These are phyloP conservation scores for Diospyros kaki DNA, from an alignment of 148 eudicot species.

Conservation along the genomic window DNA sequence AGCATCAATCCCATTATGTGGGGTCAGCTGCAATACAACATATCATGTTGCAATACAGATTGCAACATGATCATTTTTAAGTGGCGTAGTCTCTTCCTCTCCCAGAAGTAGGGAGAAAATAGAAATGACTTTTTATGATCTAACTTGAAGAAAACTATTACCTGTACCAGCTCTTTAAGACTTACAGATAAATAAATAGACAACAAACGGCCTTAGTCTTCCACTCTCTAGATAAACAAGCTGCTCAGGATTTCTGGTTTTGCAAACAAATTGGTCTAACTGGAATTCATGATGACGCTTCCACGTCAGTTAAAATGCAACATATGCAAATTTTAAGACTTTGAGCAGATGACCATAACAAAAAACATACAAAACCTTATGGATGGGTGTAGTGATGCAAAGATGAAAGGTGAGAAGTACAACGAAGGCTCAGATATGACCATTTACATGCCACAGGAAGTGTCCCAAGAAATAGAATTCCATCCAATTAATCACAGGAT, in stretches of 20 bases:
- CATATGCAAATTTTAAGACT: not conserved
- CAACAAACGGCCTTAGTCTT: not conserved
- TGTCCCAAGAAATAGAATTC: conserved; percentile 1
- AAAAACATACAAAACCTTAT: not conserved
- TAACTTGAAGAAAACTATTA: not conserved
- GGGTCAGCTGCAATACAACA: no score
- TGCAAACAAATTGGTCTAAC: not conserved
- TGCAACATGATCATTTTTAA: not conserved
- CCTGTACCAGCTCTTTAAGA: not conserved
- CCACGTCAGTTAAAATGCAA: conserved; percentile 4
- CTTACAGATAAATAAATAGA: no score
- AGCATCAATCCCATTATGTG: no score
- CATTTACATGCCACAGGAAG: not conserved
- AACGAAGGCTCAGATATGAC: not conserved
- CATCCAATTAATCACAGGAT: not conserved
- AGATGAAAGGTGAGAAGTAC: not conserved
- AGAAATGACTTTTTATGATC: not conserved
- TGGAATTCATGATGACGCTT: not conserved
- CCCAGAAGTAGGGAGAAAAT: not conserved
- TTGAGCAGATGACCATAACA: not conserved
- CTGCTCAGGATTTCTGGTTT: not conserved
- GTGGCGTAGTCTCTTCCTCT: not conserved
- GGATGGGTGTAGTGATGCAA: not conserved
- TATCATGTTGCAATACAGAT: not conserved
- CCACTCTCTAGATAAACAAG: not conserved